Conservation (phyloP, 106 monocot genomes). For the Phalaenopsis equestris region DNA sequence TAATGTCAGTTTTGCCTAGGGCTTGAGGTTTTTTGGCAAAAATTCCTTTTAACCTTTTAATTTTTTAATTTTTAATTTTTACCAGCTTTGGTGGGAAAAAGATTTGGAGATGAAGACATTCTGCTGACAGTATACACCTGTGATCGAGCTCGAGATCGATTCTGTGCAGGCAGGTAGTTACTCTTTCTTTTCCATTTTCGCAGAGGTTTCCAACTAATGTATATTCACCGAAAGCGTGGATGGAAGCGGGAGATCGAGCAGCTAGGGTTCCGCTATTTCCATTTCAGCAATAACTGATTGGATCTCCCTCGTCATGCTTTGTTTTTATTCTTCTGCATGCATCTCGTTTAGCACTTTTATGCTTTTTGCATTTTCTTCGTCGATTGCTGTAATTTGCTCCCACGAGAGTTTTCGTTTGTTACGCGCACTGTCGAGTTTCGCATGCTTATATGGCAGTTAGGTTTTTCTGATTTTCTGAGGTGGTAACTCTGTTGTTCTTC, state of each 20-base stretch:
- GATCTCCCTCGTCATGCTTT: background rate
- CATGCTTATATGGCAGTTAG: background rate
- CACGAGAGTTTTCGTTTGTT: background rate
- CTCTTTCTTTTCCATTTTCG: constrained; percentile 1
- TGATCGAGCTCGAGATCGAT: background rate
- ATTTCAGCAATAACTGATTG: background rate
- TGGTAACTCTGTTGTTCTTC: background rate
- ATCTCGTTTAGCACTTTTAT: background rate
- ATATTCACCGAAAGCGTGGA: background rate
- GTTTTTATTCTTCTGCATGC: background rate
- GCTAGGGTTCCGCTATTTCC: constrained; percentile 13
- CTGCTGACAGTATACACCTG: background rate
- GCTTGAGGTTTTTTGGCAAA: background rate
- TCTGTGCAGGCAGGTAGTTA: constrained; percentile 7
- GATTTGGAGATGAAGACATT: constrained; percentile 8
- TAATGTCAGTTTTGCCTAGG: constrained; percentile 3
- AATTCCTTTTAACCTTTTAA: background rate
- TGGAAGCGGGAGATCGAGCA: constrained; percentile 6
- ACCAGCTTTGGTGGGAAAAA: constrained; percentile 10
- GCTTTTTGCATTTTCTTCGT: background rate
- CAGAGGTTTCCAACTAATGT: constrained; percentile 2
- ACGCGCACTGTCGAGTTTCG: background rate
- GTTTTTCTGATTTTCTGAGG: background rate
- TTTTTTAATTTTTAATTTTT: background rate
- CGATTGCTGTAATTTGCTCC: background rate